Conservation (phyloP, 768 basidiomycete genomes). For the Cubamyces lactineus region DNA sequence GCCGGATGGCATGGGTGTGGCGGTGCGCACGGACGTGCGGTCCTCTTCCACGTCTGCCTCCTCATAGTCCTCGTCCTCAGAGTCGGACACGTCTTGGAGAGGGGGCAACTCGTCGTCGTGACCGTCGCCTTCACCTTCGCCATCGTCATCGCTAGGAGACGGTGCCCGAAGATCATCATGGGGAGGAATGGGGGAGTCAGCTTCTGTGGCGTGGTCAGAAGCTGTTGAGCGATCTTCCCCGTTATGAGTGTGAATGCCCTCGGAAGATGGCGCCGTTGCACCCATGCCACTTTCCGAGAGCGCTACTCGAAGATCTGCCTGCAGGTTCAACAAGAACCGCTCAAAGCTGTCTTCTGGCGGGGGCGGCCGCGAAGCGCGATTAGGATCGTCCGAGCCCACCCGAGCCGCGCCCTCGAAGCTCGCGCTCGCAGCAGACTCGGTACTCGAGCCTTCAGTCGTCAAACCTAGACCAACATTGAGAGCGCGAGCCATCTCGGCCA, state of each 20-base stretch:
- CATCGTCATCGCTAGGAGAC: conserved; percentile 20
- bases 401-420: neutral
- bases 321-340: conserved; percentile 78
- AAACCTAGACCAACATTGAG: conserved; percentile 68
- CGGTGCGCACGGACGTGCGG: conserved; percentile 22
- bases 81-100: conserved; percentile 41
- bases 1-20: conserved; percentile 32
- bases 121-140: conserved; percentile 7
- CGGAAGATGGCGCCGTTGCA: neutral
- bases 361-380: conserved; percentile 22
- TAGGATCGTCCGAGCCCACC: neutral
- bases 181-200: neutral
- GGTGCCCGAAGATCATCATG: neutral
- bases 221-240: neutral
- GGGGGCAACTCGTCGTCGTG: conserved; percentile 36
- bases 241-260: neutral
- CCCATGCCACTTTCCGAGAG: conserved; percentile 45
- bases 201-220: neutral
- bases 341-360: conserved; percentile 76
- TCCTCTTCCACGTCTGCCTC: conserved; percentile 33
- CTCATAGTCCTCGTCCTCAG: conserved; percentile 36
- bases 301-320: conserved; percentile 68
- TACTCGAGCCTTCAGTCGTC: conserved; percentile 15
- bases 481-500: conserved; percentile 81
- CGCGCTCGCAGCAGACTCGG: neutral